Evolutionary conservation across 345 rosid species (phyloP).

Genomic region (Hibiscus syriacus): DNA sequence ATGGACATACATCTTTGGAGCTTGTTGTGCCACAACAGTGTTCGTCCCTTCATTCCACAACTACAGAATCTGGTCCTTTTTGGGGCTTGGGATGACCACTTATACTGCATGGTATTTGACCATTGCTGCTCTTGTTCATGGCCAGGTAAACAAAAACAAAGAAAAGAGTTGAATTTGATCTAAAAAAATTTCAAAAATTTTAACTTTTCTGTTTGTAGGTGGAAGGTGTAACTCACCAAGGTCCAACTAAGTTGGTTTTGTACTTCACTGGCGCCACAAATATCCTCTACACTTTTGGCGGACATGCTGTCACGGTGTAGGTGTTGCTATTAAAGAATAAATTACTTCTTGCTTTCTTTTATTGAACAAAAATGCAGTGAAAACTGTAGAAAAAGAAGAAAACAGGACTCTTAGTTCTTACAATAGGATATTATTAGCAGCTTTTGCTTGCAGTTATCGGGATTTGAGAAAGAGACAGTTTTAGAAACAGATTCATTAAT

Average conservation of each 20-base stretch:
- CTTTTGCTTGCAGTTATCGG: constrained; percentile 13
- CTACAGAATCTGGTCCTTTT: constrained; percentile 80
- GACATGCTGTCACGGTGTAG: constrained; percentile 86
- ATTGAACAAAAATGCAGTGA: neutral
- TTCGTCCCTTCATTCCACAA: constrained; percentile 80
- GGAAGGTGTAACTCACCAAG: constrained; percentile 57
- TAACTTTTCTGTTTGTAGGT: constrained; percentile 22
- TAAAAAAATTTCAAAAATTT: neutral
- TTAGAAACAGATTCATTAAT: neutral
- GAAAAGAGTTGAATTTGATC: neutral
- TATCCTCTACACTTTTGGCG: constrained; percentile 81
- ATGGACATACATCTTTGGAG: constrained; percentile 90
- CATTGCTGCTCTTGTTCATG: constrained; percentile 50
- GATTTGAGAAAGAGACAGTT: constrained; percentile 4
- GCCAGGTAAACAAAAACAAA: constrained; percentile 37
- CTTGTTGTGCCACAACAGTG: constrained; percentile 78
- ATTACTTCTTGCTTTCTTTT: neutral
- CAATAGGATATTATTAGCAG: neutral
- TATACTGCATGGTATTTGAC: constrained; percentile 90
- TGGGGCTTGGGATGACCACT: constrained; percentile 81
- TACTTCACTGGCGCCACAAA: constrained; percentile 91
- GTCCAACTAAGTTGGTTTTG: constrained; percentile 52
- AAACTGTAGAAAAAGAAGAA: neutral
- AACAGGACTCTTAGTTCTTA: neutral
- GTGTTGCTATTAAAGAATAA: constrained; percentile 14